phyloP scores from a whole-genome alignment of 352 stramenopile species.

The Aphanomyces cochlioides region DNA sequence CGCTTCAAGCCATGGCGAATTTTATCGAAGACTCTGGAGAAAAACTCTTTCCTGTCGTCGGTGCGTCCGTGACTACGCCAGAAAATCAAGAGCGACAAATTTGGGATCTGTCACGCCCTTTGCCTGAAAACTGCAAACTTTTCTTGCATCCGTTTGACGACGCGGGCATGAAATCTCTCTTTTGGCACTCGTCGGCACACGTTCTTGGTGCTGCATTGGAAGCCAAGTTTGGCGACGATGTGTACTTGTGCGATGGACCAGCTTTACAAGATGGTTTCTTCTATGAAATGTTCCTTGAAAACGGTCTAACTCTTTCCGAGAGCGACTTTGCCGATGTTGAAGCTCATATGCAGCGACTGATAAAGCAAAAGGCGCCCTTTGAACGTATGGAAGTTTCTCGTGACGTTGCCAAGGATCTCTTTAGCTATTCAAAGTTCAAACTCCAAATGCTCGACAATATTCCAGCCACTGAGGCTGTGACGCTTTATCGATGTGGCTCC shows the following conservation, averaged over 20 bases:
- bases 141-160: slow-evolving; percentile 29
- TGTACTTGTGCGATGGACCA: slow-evolving; percentile 94
- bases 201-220: slow-evolving; percentile 98
- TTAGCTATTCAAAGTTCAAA: slow-evolving; percentile 95
- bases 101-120: slow-evolving; percentile 13
- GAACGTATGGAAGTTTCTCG: slow-evolving; percentile 85
- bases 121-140: neutral
- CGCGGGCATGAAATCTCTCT: slow-evolving; percentile 46
- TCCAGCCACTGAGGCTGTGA: slow-evolving; percentile 86
- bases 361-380: slow-evolving; percentile 92
- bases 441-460: slow-evolving; percentile 97
- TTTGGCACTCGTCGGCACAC: slow-evolving; percentile 99
- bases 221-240: slow-evolving; percentile 93
- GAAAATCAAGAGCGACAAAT: slow-evolving; percentile 1
- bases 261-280: slow-evolving; percentile 97
- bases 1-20: slow-evolving; percentile 15
- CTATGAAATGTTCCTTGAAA: slow-evolving; percentile 90
- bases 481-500: slow-evolving; percentile 96
- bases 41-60: slow-evolving; percentile 19
- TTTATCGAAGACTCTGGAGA: neutral
- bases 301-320: slow-evolving; percentile 65
- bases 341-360: slow-evolving; percentile 93
- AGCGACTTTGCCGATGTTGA: slow-evolving; percentile 75
- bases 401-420: slow-evolving; percentile 88
- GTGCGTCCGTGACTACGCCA: slow-evolving; percentile 12